These are phyloP conservation scores for Platanthera guangdongensis DNA, from an alignment of 106 monocot species.

Conservation along the genomic window DNA sequence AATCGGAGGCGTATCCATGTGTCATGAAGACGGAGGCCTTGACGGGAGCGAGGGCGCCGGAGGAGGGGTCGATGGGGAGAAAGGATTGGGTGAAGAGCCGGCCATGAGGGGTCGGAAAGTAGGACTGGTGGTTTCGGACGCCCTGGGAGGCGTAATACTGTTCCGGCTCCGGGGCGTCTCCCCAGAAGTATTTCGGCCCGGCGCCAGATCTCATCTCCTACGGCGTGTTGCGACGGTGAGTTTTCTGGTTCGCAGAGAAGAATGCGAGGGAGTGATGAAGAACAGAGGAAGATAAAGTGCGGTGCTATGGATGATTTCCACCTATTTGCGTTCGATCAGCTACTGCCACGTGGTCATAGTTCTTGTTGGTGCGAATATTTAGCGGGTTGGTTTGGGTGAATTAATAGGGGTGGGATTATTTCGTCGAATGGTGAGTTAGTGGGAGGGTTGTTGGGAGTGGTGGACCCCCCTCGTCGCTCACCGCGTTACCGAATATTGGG, in stretches of 20 bases:
- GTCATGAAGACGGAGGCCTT: slow-evolving; percentile 87
- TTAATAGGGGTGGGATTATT: too few species aligned
- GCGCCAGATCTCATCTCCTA: background rate
- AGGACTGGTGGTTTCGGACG: slow-evolving; percentile 60
- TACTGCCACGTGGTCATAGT: too few species aligned
- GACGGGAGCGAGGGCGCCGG: slow-evolving; percentile 19
- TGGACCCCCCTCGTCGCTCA: too few species aligned
- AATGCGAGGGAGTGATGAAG: background rate
- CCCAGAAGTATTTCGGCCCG: slow-evolving; percentile 67
- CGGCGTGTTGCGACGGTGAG: background rate
- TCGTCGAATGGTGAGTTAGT: too few species aligned
- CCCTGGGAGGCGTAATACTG: slow-evolving; percentile 78
- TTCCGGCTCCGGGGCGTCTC: slow-evolving; percentile 45
- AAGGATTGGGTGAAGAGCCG: slow-evolving; percentile 90
- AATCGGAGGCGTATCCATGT: slow-evolving; percentile 95
- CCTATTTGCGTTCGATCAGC: too few species aligned
- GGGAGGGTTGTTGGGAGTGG: too few species aligned
- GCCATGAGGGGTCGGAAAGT: slow-evolving; percentile 51
- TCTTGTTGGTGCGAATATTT: too few species aligned
- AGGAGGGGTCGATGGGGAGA: slow-evolving; percentile 36
- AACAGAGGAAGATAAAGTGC: background rate
- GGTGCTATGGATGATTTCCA: background rate
- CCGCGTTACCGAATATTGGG: too few species aligned
- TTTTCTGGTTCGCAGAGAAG: background rate
- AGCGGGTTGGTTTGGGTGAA: too few species aligned